A percentile compares a stretch with the other conserved stretches of the same genome.
Evolutionary conservation across 306 rosid genomes (phyloP).

Genomic region (Trifolium repens): DNA sequence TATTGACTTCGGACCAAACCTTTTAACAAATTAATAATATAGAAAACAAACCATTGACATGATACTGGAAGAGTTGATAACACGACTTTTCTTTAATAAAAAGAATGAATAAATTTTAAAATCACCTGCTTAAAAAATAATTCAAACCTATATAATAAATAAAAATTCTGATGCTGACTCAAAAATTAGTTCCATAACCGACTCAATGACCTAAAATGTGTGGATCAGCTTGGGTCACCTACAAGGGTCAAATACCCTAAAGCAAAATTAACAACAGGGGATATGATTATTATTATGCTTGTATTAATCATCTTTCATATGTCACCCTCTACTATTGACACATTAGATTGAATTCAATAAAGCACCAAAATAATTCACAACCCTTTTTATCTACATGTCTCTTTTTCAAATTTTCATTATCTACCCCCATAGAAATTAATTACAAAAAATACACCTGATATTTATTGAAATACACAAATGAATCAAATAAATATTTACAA

Average conservation of each 20-base stretch:
- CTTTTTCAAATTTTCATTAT: slow-evolving; percentile 29
- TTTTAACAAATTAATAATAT: neutral
- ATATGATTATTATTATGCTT: slow-evolving; percentile 34
- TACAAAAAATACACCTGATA: neutral
- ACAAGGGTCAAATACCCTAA: too few relatives aligned
- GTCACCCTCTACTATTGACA: slow-evolving; percentile 44
- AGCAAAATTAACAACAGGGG: slow-evolving; percentile 6
- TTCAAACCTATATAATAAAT: too few relatives aligned
- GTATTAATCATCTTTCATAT: slow-evolving; percentile 44
- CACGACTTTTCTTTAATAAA: neutral
- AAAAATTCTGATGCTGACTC: too few relatives aligned
- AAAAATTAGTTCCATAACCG: too few relatives aligned
- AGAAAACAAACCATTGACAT: slow-evolving; percentile 15
- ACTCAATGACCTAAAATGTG: too few relatives aligned
- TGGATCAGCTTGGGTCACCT: too few relatives aligned
- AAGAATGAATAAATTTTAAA: neutral
- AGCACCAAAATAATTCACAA: slow-evolving; percentile 47
- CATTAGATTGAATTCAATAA: slow-evolving; percentile 49
- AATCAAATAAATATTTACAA: slow-evolving; percentile 8
- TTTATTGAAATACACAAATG: neutral
- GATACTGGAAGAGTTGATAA: neutral
- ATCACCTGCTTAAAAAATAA: neutral
- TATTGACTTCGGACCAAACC: slow-evolving; percentile 39
- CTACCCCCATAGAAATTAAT: neutral
- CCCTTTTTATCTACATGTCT: slow-evolving; percentile 46